phyloP scores from a whole-genome alignment of 257 asterid genomes.

The Lavandula angustifolia region DNA sequence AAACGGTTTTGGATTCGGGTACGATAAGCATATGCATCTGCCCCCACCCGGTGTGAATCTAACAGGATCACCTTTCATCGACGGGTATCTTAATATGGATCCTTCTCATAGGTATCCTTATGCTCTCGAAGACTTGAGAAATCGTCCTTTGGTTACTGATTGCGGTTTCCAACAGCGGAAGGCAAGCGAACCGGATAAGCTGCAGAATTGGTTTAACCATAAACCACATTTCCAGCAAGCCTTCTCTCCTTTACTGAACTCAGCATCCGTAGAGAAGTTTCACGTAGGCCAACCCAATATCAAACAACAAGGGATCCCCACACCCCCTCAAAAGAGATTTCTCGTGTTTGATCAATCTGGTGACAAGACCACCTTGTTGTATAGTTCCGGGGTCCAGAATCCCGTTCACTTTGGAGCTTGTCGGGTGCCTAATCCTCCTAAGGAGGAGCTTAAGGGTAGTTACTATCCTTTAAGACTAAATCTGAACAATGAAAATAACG shows the following conservation, averaged over 20 bases:
- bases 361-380: constrained; percentile 64
- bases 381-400: constrained; percentile 46
- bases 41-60: constrained; percentile 43
- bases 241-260: constrained; percentile 38
- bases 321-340: constrained; percentile 51
- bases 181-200: constrained; percentile 40
- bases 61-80: constrained; percentile 37
- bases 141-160: constrained; percentile 38
- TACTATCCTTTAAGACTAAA: constrained; percentile 34
- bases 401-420: constrained; percentile 39
- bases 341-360: constrained; percentile 87
- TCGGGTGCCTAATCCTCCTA: constrained; percentile 42
- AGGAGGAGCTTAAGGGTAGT: constrained; percentile 36
- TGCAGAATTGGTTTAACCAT: constrained; percentile 42
- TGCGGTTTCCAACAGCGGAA: constrained; percentile 42
- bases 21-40: constrained; percentile 47
- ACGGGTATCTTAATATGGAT: constrained; percentile 36
- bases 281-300: constrained; percentile 23
- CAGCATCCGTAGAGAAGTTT: constrained; percentile 36
- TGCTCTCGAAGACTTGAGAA: constrained; percentile 44
- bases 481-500: constrained; percentile 33
- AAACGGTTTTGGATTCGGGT: constrained; percentile 52
- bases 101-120: constrained; percentile 47
- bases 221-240: constrained; percentile 45
- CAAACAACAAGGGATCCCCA: constrained; percentile 34